Conservation (phyloP, 2,329 filamentous ascomycete species). For the Diaporthe vaccinii region DNA sequence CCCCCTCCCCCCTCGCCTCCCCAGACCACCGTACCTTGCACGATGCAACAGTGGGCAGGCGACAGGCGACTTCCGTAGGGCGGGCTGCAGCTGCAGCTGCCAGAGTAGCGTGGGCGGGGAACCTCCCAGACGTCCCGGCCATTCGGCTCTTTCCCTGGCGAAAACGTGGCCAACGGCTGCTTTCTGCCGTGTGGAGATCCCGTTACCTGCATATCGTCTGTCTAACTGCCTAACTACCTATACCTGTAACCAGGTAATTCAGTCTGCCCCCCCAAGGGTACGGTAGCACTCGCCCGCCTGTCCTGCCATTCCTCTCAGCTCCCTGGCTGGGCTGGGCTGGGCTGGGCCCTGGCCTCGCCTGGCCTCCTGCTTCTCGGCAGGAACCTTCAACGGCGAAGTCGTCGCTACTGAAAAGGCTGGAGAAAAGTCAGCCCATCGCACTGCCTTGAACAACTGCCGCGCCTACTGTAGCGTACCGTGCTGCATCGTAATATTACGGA, state of each 20-base stretch:
- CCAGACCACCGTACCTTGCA: conserved; percentile 30
- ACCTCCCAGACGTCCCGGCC: conserved; percentile 37
- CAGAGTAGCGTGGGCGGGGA: conserved; percentile 39
- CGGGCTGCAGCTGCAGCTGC: conserved; percentile 37
- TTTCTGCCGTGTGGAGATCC: conserved; percentile 26
- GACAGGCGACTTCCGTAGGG: conserved; percentile 41
- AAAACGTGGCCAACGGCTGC: conserved; percentile 41
- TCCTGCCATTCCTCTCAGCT: neutral
- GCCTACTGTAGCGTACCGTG: neutral
- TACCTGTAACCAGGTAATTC: neutral
- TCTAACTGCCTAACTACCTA: neutral
- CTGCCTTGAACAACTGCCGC: neutral
- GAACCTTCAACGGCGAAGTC: neutral
- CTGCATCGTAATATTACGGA: neutral
- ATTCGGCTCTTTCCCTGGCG: conserved; percentile 41
- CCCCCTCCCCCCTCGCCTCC: neutral
- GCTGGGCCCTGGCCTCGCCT: neutral
- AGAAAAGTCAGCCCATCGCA: neutral
- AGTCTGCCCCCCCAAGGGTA: neutral
- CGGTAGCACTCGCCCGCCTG: conserved; percentile 8
- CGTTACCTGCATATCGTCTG: conserved; percentile 12
- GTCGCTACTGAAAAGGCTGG: neutral
- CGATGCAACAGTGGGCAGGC: conserved; percentile 29
- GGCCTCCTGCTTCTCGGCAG: neutral
- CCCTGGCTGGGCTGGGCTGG: neutral